Evolutionary conservation across 192 early-diverging fungal genomes (phyloP).

Genomic region (Ambispora gerdemannii): DNA sequence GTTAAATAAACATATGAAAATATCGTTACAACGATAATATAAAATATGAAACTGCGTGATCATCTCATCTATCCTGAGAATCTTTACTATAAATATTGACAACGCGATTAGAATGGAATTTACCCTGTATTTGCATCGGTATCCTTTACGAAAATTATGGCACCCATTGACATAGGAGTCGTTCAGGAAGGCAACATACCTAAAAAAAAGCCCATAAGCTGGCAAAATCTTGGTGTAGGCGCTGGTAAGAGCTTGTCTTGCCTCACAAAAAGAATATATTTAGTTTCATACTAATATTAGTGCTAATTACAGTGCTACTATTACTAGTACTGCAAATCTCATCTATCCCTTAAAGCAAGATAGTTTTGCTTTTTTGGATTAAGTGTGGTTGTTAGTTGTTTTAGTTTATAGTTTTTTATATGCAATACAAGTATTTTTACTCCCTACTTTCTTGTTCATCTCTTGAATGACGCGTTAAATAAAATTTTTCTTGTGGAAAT

Average conservation of each 20-base stretch:
- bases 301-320: not conserved
- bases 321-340: not conserved
- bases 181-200: constrained; percentile 26
- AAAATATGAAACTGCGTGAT: no score
- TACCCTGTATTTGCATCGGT: no score
- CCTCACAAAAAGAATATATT: no score
- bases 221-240: constrained; percentile 81
- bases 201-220: constrained; percentile 85
- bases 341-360: not conserved
- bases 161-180: not conserved
- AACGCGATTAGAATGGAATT: no score
- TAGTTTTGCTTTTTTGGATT: not conserved
- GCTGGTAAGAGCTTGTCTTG: constrained; percentile 56
- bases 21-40: no score
- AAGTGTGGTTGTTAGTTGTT: not conserved
- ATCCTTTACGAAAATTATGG: no score
- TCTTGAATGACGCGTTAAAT: not conserved
- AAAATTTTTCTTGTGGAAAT: not conserved
- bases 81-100: no score
- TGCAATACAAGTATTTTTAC: no score
- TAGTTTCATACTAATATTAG: not conserved
- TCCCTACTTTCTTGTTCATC: no score
- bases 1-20: no score
- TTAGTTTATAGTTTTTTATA: not conserved
- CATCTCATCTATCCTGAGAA: no score